Evolutionary conservation across 345 rosid genomes (phyloP).

Genomic region (Melaleuca alternifolia): DNA sequence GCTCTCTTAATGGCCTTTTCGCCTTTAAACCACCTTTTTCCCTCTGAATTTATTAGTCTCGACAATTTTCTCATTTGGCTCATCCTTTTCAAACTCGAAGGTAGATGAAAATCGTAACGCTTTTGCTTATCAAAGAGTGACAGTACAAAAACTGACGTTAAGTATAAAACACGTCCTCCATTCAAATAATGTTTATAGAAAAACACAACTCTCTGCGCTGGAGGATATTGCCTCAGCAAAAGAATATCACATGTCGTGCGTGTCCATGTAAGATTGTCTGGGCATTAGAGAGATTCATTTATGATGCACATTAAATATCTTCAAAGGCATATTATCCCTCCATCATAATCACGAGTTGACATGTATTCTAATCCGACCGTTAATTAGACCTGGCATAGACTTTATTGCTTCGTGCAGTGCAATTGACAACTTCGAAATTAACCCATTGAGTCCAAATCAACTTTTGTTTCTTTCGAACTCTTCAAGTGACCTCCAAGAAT

Average conservation of each 20-base stretch:
- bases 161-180: neutral
- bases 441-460: neutral
- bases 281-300: neutral
- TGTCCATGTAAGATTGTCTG: neutral
- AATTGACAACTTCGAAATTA: neutral
- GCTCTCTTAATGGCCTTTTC: neutral
- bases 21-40: neutral
- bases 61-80: neutral
- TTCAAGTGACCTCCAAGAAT: neutral
- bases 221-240: neutral
- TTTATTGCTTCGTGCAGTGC: too few relatives aligned
- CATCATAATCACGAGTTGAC: neutral
- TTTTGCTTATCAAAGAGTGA: neutral
- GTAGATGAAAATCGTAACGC: neutral
- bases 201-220: neutral
- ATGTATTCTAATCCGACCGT: neutral
- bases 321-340: neutral
- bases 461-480: neutral
- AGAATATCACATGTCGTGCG: neutral
- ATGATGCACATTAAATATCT: neutral
- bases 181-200: neutral
- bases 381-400: neutral
- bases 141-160: neutral
- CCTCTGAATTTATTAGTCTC: neutral
- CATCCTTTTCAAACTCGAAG: neutral